Evolutionary conservation across 169 alveolate species (phyloP).

Genomic region (Prorocentrum cordatum): DNA sequence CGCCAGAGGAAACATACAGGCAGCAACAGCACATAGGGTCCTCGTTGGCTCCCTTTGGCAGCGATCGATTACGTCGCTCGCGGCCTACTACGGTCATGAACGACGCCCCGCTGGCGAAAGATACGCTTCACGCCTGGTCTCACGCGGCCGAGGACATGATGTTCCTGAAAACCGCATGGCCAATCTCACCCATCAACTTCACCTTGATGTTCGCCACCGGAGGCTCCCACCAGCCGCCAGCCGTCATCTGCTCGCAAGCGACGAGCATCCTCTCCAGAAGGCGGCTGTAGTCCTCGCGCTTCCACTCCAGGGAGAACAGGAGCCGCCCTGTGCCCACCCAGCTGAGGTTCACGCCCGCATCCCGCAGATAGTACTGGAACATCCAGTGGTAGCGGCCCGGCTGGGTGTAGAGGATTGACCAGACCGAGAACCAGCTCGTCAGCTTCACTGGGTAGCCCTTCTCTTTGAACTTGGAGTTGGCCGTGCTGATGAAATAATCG

Average conservation of each 20-base stretch:
- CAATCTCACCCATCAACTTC: too few relatives aligned
- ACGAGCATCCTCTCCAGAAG: conserved; percentile 16
- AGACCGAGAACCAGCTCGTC: conserved; percentile 9
- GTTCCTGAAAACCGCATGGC: too few relatives aligned
- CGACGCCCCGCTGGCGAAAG: too few relatives aligned
- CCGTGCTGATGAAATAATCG: conserved; percentile 20
- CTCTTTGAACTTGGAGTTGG: conserved; percentile 19
- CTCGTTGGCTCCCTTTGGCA: too few relatives aligned
- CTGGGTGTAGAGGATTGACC: conserved; percentile 34
- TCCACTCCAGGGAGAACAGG: conserved; percentile 58
- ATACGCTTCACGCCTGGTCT: too few relatives aligned
- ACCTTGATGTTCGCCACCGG: conserved; percentile 30
- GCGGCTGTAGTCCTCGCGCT: conserved; percentile 3
- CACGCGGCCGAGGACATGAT: too few relatives aligned
- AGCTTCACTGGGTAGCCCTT: conserved; percentile 21
- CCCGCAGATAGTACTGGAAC: conserved; percentile 18
- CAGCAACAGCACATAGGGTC: too few relatives aligned
- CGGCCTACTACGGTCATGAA: too few relatives aligned
- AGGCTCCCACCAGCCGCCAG: conserved; percentile 41
- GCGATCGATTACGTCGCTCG: too few relatives aligned
- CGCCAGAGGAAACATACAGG: too few relatives aligned
- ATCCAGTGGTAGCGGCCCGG: conserved; percentile 60
- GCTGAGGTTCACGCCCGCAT: conserved; percentile 40
- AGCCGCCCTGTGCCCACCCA: conserved; percentile 57
- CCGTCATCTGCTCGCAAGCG: conserved; percentile 45